These are phyloP conservation scores for Coleophoma crateriformis DNA, from an alignment of 2,329 filamentous ascomycete genomes.

Conservation along the genomic window DNA sequence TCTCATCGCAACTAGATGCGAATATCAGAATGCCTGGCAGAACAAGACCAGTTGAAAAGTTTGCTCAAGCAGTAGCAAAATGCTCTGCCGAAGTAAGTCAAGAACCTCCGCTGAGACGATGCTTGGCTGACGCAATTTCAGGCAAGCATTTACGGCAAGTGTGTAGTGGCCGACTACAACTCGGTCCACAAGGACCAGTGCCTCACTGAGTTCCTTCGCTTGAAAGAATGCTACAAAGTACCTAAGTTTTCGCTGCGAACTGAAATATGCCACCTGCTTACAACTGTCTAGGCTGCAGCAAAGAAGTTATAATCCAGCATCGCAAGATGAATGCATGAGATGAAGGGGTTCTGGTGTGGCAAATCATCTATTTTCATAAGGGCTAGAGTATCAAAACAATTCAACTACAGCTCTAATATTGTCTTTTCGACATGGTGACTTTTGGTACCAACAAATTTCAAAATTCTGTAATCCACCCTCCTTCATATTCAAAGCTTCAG, in stretches of 20 bases:
- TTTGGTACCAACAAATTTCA: too few species aligned
- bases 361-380: background rate
- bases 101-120: background rate
- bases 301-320: conserved; percentile 35
- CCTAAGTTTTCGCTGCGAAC: conserved; percentile 16
- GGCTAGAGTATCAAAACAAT: background rate
- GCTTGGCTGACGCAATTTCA: conserved; percentile 30
- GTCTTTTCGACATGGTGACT: too few species aligned
- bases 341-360: background rate
- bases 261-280: too few species aligned
- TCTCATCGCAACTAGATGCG: too few species aligned
- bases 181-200: conserved; percentile 90
- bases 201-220: conserved; percentile 70
- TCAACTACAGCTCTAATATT: too few species aligned
- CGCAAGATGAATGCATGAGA: background rate
- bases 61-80: conserved; percentile 59
- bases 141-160: conserved; percentile 86
- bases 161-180: conserved; percentile 85
- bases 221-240: conserved; percentile 88
- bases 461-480: too few species aligned
- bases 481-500: conserved; percentile 55
- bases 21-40: conserved; percentile 25
- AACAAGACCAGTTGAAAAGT: conserved; percentile 61
- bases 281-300: conserved; percentile 37
- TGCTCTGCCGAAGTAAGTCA: conserved; percentile 57